Conservation (phyloP, 495 filamentous ascomycete species). For the Podospora appendiculata region DNA sequence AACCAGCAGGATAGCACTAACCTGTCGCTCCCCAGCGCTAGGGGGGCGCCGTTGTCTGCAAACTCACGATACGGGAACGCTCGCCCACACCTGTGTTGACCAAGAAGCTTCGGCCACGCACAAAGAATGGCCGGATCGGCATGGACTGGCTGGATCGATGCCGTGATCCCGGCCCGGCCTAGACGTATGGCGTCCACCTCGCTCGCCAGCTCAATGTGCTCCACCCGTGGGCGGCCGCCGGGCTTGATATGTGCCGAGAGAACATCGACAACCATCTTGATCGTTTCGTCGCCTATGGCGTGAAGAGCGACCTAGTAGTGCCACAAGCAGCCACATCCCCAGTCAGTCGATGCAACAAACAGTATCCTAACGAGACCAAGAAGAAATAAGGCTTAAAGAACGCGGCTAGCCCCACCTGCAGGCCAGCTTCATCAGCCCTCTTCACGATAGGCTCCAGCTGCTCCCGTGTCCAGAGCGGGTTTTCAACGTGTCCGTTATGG, state of each 20-base stretch:
- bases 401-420: slow-evolving; percentile 29
- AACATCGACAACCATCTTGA: slow-evolving; percentile 48
- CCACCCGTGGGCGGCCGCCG: slow-evolving; percentile 49
- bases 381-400: too few species aligned
- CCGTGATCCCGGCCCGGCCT: slow-evolving; percentile 49
- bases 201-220: slow-evolving; percentile 53
- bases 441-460: slow-evolving; percentile 47
- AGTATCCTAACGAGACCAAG: too few species aligned
- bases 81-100: slow-evolving; percentile 40
- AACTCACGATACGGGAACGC: slow-evolving; percentile 59
- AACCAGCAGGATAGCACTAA: too few species aligned
- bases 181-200: slow-evolving; percentile 45
- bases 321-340: too few species aligned
- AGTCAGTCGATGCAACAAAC: too few species aligned
- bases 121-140: slow-evolving; percentile 54
- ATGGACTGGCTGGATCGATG: slow-evolving; percentile 58
- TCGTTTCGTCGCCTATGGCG: slow-evolving; percentile 55
- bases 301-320: slow-evolving; percentile 46
- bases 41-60: slow-evolving; percentile 38
- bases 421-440: slow-evolving; percentile 42
- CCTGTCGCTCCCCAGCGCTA: slow-evolving; percentile 51
- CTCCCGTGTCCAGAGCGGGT: slow-evolving; percentile 48
- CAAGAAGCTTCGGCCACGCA: slow-evolving; percentile 51
- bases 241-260: slow-evolving; percentile 38
- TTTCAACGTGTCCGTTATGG: slow-evolving; percentile 34